These are phyloP conservation scores for Arthrobotrys pseudoclavata DNA, from an alignment of 2,329 filamentous ascomycete genomes.

Conservation along the genomic window DNA sequence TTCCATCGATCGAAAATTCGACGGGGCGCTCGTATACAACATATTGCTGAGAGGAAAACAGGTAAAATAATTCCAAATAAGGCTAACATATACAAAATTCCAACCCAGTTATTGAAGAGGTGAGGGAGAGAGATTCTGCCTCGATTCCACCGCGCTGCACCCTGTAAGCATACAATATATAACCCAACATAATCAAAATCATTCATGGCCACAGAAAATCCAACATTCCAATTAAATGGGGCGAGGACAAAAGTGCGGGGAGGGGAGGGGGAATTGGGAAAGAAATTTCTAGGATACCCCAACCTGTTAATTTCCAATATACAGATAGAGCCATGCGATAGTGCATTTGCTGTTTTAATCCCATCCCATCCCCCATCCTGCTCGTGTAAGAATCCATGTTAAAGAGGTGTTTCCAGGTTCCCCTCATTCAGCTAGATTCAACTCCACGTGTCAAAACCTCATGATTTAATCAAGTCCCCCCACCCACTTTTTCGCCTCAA, in stretches of 20 bases:
- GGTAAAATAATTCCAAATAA: constrained; percentile 19
- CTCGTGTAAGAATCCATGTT: constrained; percentile 4
- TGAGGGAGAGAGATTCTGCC: background rate
- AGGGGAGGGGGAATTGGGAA: background rate
- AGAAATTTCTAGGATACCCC: background rate
- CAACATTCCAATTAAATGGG: constrained; percentile 26
- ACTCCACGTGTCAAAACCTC: background rate
- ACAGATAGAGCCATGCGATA: constrained; percentile 9
- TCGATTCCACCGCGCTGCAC: background rate
- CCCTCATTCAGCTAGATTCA: constrained; percentile 9
- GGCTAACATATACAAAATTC: background rate
- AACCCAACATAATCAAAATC: constrained; percentile 7
- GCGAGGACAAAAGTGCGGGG: constrained; percentile 7
- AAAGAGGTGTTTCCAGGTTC: background rate
- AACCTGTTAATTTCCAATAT: constrained; percentile 1
- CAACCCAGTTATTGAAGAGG: background rate
- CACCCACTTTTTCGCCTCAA: background rate
- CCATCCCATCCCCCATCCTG: background rate
- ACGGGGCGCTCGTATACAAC: background rate
- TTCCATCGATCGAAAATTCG: background rate
- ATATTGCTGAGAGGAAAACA: background rate
- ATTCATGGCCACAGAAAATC: constrained; percentile 6
- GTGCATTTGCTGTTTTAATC: background rate
- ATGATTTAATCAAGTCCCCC: background rate
- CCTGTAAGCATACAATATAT: background rate